Evolutionary conservation across 2,329 filamentous ascomycete species (phyloP), one percentile per base, ranked within the genome.

Genomic region (Trichoderma cornu-damae): DNA sequence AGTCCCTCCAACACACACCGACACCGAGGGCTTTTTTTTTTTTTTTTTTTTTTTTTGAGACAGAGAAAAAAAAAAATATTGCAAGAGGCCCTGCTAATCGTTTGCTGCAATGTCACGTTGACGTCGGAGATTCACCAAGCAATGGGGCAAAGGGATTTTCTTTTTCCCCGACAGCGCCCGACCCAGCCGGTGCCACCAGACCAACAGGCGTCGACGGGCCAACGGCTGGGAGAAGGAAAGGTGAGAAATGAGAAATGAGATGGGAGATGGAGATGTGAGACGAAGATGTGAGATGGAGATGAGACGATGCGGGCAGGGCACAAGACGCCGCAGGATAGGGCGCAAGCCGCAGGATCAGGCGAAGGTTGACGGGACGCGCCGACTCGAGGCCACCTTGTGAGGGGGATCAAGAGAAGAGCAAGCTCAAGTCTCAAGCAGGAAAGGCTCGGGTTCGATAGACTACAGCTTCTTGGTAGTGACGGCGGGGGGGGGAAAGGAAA

Each of bases 271-370:
- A 34, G 34, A 48, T 14, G 18, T 28, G 22, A 34, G 42, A 35
- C n/a, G n/a, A 22, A 30, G 43, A 24, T 22, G 43, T n/a, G n/a
- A n/a, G n/a, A n/a, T n/a, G 28, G 43, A 56, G 43, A 47, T 35
- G 42, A 38, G 42, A 54, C 16, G 51, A 46, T 28, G 40, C 51
- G 28, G 24, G 38, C 30, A 43, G 40, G 50, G 37, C 35, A 51
- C 20, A 44, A 24, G 32, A 18, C n/a, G 30, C 18, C 40, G 22
- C 14, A 32, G 50, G 28, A 26, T 44, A 26, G 24, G 22, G 38
- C 28, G 30, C 43, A 40, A 22, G 48, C 28, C 28, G n/a, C 32
- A 47, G 51, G 51, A 42, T 54, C 40, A 37, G 51, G 51, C 51
- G 38, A 46, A n/a, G 51, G 42, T 46, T 55, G 40, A 52, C 20